Evolutionary conservation across 2,329 filamentous ascomycete genomes (phyloP), one percentile per base, ranked within the genome.

Genomic region (Aspergillus aculeatus): DNA sequence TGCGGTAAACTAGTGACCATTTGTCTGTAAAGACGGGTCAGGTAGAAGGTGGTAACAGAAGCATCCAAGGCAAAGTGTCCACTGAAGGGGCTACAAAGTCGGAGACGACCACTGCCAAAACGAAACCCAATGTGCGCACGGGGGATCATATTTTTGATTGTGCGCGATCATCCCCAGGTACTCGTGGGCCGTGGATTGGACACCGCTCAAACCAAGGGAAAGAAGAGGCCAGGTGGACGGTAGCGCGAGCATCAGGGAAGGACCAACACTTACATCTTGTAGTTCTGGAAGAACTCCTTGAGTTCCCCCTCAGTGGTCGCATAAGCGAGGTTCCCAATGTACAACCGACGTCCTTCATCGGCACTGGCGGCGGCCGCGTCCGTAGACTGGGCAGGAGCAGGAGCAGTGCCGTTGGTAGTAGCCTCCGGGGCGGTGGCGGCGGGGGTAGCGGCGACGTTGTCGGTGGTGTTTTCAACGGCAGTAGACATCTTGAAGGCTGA

Each of bases 301-400:
- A 99, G 92, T 89, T 97, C 92, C 89, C 91, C 95, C 91, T 98
- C 95, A 81, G 92, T 96, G 89, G 95, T 98, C 89, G 94, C 93
- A 82, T 99, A 99, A 76, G 95, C 95, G 88, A 99, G 91, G 86
- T 99, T 99, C 86, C 95, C 95, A 85, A 99, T 98, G 85, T 99
- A 99, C 75, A 99, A 90, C 84, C 95, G 92, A 85, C 95, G 92
- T 81, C 95, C 94, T 86, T 99, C 95, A 81, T 94, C 93, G 81
- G 95, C 95, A 84, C 92, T 96, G 82, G 92, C 92, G 80, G 95
- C 89, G 77, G 95, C 92, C 80, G 93, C 92, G 80, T 96, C 92
- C 78, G 91, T 67, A 44, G 71, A 89, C 82, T 90, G 86, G 73
- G 89, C 84, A 75, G 86, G 82, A 81, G 90, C 85, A 76, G 87